Evolutionary conservation across 768 basidiomycete genomes (phyloP).

Genomic region (Boletellus ananas): DNA sequence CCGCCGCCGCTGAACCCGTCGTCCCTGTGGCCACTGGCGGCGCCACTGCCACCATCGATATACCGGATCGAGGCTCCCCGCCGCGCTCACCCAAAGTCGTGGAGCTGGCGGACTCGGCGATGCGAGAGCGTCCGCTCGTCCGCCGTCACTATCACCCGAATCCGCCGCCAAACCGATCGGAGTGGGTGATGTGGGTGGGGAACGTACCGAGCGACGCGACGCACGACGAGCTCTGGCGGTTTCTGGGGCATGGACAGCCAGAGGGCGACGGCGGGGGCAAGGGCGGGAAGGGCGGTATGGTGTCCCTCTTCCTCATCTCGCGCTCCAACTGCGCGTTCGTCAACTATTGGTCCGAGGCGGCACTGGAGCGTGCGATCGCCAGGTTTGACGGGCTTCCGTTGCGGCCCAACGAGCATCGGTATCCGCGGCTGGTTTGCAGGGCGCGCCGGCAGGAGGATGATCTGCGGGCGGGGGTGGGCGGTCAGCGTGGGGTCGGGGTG

Average conservation of each 20-base stretch:
- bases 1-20: background rate
- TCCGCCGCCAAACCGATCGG: conserved; percentile 69
- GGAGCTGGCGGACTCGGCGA: too few species aligned
- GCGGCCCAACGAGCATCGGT: conserved; percentile 66
- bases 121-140: conserved; percentile 29
- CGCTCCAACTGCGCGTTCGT: conserved; percentile 94
- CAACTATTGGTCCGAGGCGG: conserved; percentile 68
- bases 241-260: conserved; percentile 43
- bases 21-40: too few species aligned
- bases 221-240: conserved; percentile 81
- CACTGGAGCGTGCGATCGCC: conserved; percentile 62
- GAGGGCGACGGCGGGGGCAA: background rate
- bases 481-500: conserved; percentile 81
- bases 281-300: conserved; percentile 47
- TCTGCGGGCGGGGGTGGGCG: conserved; percentile 84
- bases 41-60: too few species aligned
- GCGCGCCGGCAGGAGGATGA: conserved; percentile 81
- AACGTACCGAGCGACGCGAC: conserved; percentile 84
- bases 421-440: conserved; percentile 79
- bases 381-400: conserved; percentile 71
- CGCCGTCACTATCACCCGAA: conserved; percentile 68
- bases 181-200: conserved; percentile 97
- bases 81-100: too few species aligned
- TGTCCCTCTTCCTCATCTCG: conserved; percentile 90
- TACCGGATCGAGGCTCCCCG: too few species aligned